phyloP scores from a whole-genome alignment of 371 early-diverging fungal species.

The Rhizopus arrhizus region DNA sequence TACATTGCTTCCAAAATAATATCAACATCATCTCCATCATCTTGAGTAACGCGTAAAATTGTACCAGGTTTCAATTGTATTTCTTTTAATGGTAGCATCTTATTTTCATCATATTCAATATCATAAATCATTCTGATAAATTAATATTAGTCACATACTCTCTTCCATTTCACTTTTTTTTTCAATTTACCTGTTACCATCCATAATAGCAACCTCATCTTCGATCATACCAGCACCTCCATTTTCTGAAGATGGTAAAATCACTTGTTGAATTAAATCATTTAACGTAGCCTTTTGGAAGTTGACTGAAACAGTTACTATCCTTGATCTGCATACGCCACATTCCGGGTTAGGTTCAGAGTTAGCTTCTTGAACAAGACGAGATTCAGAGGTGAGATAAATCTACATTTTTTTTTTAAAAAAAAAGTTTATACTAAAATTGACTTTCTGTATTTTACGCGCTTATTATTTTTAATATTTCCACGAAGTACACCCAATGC shows the following conservation, averaged over 20 bases:
- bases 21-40: constrained; percentile 45
- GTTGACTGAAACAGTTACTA: constrained; percentile 48
- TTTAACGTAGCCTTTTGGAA: constrained; percentile 50
- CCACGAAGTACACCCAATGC: constrained; percentile 63
- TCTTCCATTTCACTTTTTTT: background rate
- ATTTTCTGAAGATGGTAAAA: constrained; percentile 35
- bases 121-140: constrained; percentile 80
- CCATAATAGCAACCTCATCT: constrained; percentile 50
- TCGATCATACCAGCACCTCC: constrained; percentile 55
- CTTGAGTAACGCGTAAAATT: constrained; percentile 56
- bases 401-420: constrained; percentile 35
- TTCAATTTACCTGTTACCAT: constrained; percentile 58
- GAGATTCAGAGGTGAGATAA: constrained; percentile 55
- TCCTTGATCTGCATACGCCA: constrained; percentile 58
- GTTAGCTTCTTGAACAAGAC: constrained; percentile 54
- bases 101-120: constrained; percentile 87
- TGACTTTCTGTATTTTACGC: constrained; percentile 5
- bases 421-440: constrained; percentile 1
- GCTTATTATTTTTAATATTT: constrained; percentile 15
- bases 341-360: constrained; percentile 64
- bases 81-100: constrained; percentile 54
- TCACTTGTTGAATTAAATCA: constrained; percentile 53
- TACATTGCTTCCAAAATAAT: constrained; percentile 41
- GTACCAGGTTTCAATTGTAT: constrained; percentile 64
- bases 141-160: background rate